phyloP scores from a whole-genome alignment of 805 yeast genomes.

The Yarrowia sp. region DNA sequence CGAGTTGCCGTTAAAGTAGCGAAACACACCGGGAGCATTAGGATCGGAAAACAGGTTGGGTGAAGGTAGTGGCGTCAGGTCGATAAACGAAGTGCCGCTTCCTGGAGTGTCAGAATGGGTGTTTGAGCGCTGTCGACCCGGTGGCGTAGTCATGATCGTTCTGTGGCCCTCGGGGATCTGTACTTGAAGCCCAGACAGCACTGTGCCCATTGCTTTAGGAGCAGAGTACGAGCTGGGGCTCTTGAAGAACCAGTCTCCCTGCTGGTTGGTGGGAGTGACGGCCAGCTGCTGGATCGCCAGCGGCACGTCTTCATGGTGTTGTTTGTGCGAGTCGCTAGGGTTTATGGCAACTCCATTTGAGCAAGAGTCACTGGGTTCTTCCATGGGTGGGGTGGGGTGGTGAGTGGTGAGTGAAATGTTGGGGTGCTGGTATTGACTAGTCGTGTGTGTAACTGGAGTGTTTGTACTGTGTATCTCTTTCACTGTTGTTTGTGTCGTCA shows the following conservation, averaged over 20 bases:
- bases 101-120: background rate
- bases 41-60: slow-evolving; percentile 31
- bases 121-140: slow-evolving; percentile 1
- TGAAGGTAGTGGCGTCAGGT: slow-evolving; percentile 34
- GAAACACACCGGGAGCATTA: slow-evolving; percentile 27
- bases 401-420: background rate
- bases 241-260: slow-evolving; percentile 18
- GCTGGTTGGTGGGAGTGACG: slow-evolving; percentile 17
- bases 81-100: slow-evolving; percentile 28
- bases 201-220: slow-evolving; percentile 3
- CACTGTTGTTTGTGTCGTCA: background rate
- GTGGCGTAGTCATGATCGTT: background rate
- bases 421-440: background rate
- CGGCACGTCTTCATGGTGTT: background rate
- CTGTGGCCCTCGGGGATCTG: slow-evolving; percentile 1
- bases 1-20: slow-evolving; percentile 25
- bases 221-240: background rate
- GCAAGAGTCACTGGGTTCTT: too few species aligned
- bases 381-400: background rate
- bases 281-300: slow-evolving; percentile 18
- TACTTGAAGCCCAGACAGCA: slow-evolving; percentile 7
- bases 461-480: too few species aligned
- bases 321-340: background rate
- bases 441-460: background rate
- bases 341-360: too few species aligned